Conservation (phyloP, 23 red algal species). For the Agarophyton chilense region DNA sequence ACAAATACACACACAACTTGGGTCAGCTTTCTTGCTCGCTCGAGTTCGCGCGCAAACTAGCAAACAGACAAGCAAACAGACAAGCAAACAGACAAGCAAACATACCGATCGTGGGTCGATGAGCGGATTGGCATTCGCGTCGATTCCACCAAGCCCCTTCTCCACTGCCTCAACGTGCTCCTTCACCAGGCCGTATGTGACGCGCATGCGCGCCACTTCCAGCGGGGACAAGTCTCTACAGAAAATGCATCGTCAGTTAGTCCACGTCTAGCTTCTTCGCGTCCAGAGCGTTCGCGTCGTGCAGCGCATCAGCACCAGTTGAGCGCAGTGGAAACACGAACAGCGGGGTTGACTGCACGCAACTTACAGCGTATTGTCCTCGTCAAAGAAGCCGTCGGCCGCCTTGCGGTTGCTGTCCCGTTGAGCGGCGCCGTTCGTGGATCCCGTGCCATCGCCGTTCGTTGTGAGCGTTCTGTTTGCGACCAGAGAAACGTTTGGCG, state of each 20-base stretch:
- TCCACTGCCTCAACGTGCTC: slow-evolving; percentile 40
- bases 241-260: not conserved
- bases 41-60: not conserved
- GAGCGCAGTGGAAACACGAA: too few relatives aligned
- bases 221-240: slow-evolving; percentile 17
- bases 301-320: too few relatives aligned
- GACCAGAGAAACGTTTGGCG: not conserved
- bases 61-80: too few relatives aligned
- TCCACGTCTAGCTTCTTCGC: not conserved
- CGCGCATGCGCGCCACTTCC: slow-evolving; percentile 60
- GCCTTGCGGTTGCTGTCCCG: not conserved
- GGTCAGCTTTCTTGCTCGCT: too few relatives aligned
- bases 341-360: too few relatives aligned
- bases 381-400: not conserved
- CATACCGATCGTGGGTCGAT: slow-evolving; percentile 61
- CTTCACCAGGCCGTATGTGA: slow-evolving; percentile 46
- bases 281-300: too few relatives aligned
- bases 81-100: not conserved
- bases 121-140: slow-evolving; percentile 40
- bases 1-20: too few relatives aligned
- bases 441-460: not conserved
- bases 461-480: not conserved
- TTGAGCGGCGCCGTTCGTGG: not conserved
- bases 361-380: slow-evolving; percentile 1
- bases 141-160: not conserved